A percentile compares a stretch with the other conserved stretches of the same genome.
phyloP scores from a whole-genome alignment of 345 rosid species.

The Syzygium grande region DNA sequence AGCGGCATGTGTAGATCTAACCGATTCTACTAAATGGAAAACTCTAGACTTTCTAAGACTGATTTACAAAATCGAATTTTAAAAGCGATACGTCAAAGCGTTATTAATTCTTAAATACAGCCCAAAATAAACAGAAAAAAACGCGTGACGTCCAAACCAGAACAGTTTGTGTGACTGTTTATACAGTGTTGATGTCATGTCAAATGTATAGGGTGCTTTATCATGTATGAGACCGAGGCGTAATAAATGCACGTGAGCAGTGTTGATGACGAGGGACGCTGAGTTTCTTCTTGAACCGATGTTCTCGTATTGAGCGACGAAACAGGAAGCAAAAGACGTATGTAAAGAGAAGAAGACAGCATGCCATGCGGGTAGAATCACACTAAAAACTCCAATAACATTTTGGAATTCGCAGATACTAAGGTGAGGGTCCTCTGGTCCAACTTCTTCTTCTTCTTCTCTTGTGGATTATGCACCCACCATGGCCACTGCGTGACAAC shows the following conservation, averaged over 20 bases:
- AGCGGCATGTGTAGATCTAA: fast-evolving
- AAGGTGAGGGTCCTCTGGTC: neutral
- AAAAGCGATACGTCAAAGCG: neutral
- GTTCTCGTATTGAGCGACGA: neutral
- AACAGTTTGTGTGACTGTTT: neutral
- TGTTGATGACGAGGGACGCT: neutral
- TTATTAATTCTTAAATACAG: neutral
- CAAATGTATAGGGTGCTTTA: neutral
- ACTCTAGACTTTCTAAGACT: neutral
- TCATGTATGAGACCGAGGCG: neutral
- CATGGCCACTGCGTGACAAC: no score
- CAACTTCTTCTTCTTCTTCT: neutral
- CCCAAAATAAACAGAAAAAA: neutral
- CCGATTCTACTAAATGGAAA: neutral
- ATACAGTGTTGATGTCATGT: neutral
- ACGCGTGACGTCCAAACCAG: no score
- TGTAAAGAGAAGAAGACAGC: neutral
- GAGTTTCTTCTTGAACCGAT: neutral
- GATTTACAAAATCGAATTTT: neutral
- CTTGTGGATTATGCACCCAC: neutral
- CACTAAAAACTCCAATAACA: neutral
- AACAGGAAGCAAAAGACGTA: neutral
- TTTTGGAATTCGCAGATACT: neutral
- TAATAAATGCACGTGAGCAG: neutral
- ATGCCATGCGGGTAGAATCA: neutral